These are phyloP conservation scores for Puccinia brachypodii DNA, from an alignment of 1,284 basidiomycete genomes.

Conservation along the genomic window DNA sequence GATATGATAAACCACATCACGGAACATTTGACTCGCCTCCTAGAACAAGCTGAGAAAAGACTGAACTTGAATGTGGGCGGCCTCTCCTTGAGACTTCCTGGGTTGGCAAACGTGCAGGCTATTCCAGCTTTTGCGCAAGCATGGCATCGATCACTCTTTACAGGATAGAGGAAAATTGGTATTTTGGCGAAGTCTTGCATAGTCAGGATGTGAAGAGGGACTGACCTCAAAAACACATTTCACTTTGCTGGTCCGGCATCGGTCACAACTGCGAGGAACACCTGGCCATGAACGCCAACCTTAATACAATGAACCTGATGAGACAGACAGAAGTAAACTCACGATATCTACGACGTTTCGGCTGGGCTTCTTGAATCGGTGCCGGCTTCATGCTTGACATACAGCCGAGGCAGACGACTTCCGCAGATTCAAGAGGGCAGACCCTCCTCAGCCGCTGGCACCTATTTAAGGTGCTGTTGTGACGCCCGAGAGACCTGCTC, in stretches of 20 bases:
- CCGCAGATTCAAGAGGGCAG: too few relatives aligned
- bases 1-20: not conserved
- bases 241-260: constrained; percentile 28
- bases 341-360: constrained; percentile 34
- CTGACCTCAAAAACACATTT: constrained; percentile 38
- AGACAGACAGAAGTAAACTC: too few relatives aligned
- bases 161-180: not conserved
- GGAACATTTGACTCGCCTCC: not conserved
- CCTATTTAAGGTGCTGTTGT: too few relatives aligned
- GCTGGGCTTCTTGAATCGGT: not conserved
- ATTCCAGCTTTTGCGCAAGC: constrained; percentile 10
- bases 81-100: constrained; percentile 26
- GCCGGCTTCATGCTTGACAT: too few relatives aligned
- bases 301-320: not conserved
- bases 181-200: too few relatives aligned
- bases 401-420: too few relatives aligned
- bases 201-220: not conserved
- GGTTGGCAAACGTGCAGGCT: constrained; percentile 35
- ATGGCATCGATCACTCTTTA: constrained; percentile 12
- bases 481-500: too few relatives aligned
- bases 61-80: constrained; percentile 38
- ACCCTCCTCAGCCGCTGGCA: too few relatives aligned
- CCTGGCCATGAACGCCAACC: not conserved
- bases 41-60: not conserved
- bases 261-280: constrained; percentile 40